Evolutionary conservation across 768 basidiomycete species (phyloP), one percentile per base, ranked within the genome.

Genomic region (Suillus subaureus): DNA sequence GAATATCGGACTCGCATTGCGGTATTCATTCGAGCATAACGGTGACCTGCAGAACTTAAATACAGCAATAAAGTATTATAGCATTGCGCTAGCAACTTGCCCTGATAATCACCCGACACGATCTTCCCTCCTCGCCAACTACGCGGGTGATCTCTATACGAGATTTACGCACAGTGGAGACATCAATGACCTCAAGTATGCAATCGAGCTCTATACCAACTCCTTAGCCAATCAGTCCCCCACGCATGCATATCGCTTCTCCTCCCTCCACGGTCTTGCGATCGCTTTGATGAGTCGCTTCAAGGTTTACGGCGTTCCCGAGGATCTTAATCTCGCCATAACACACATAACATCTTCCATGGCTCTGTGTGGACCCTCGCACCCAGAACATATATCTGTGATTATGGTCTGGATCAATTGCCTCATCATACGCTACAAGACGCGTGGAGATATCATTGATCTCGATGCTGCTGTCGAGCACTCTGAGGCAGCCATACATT

Each of bases 91-190:
- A 57, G 39, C 21, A 13, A 37, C 66, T 54, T 74, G 74, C 39
- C 45, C 49, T 43, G 58, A 63, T 23, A 63, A 64, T 2, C 67
- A 69, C n/a, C n/a, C 69, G 15, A 68, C 66, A 7, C 65, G 69
- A 40, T 66, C 68, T 5, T 66, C 64, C 11, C 66, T 74, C 37
- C 67, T 76, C 4, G 64, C 67, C 15, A 73, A 69, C 49, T 72
- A 70, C 45, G 66, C 65, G 13, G 40, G 35, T 33, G 67, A 70
- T 42, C 73, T 73, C 55, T 62, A n/a, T n/a, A 26, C 58, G 37
- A 75, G 74, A 21, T 70, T 68, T 55, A 26, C 21, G 0, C 39
- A 61, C 9, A 28, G 40, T 18, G 69, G 71, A n/a, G 51, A 72
- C 39, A 37, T 60, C 40, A 40, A 61, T 13, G 74, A 77, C 60